Conservation (phyloP, 1,139 yeast genomes). For the Kodamaea derodonti region DNA sequence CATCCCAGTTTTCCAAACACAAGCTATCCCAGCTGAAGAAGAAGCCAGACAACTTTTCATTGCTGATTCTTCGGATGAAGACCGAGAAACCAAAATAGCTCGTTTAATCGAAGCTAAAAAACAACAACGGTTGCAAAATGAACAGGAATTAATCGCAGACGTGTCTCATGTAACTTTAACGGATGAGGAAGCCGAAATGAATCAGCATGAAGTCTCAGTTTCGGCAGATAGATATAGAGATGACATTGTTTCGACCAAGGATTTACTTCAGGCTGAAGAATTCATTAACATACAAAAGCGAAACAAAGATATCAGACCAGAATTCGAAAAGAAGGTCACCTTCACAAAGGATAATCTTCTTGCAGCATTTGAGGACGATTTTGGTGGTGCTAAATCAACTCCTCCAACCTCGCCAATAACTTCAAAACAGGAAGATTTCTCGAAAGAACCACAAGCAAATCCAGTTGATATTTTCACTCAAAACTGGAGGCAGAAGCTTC, state of each 20-base stretch:
- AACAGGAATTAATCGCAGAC: conserved; percentile 28
- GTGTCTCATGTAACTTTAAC: conserved; percentile 33
- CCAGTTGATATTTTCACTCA: conserved; percentile 40
- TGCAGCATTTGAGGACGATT: conserved; percentile 30
- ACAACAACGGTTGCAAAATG: conserved; percentile 18
- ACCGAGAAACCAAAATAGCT: conserved; percentile 21
- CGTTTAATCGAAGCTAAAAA: conserved; percentile 22
- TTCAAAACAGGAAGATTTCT: conserved; percentile 1
- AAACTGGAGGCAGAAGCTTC: conserved; percentile 23
- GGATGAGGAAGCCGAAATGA: conserved; percentile 40
- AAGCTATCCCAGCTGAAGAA: not conserved
- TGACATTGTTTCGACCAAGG: conserved; percentile 18
- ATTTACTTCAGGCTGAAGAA: conserved; percentile 32
- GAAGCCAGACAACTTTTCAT: not conserved
- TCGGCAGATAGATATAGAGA: conserved; percentile 13
- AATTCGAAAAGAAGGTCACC: conserved; percentile 24
- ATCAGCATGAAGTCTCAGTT: conserved; percentile 18
- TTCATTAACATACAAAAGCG: conserved; percentile 37
- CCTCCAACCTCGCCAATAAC: conserved; percentile 38
- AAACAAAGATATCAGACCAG: conserved; percentile 30
- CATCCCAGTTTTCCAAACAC: not conserved
- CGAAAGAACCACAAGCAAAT: conserved; percentile 12
- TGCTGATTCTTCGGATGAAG: conserved; percentile 9
- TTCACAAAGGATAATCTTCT: conserved; percentile 34
- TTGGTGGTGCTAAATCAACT: conserved; percentile 15